Conservation (phyloP, 192 early-diverging fungal species). For the Spinellus fusiger region DNA sequence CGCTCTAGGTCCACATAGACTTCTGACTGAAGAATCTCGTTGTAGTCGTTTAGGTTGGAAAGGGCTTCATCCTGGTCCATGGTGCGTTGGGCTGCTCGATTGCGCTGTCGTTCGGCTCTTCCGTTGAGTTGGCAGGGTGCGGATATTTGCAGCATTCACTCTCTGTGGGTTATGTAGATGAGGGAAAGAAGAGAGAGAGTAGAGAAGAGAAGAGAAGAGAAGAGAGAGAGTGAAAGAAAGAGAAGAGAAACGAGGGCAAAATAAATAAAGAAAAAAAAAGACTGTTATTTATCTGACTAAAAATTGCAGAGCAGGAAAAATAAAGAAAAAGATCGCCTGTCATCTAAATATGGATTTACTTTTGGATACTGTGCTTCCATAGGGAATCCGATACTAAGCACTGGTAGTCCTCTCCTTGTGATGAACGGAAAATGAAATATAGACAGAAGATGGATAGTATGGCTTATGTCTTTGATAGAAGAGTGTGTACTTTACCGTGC, state of each 20-base stretch:
- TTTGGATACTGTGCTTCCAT: no score
- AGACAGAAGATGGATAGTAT: no score
- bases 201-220: background rate
- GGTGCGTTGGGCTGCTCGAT: background rate
- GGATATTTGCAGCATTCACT: background rate
- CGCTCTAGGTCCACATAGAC: slow-evolving; percentile 78
- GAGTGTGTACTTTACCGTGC: no score
- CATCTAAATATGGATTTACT: no score
- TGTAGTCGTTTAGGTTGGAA: slow-evolving; percentile 58
- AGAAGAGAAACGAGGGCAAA: background rate
- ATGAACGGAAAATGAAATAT: no score
- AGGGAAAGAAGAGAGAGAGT: background rate
- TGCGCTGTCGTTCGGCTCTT: slow-evolving; percentile 3
- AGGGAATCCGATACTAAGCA: no score
- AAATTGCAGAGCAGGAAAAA: no score
- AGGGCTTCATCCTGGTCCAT: slow-evolving; percentile 23
- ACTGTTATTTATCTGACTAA: no score
- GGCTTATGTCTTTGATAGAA: no score
- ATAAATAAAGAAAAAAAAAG: background rate
- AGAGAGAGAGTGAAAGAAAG: background rate
- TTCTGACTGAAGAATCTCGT: slow-evolving; percentile 73
- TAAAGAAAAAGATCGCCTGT: no score
- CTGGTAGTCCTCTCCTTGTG: no score
- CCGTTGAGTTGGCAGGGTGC: background rate
- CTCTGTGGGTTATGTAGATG: background rate